A percentile compares a stretch with the other conserved stretches of the same genome.
Evolutionary conservation across 163 green algal species (phyloP).

Genomic region (Scenedesmus sp.): DNA sequence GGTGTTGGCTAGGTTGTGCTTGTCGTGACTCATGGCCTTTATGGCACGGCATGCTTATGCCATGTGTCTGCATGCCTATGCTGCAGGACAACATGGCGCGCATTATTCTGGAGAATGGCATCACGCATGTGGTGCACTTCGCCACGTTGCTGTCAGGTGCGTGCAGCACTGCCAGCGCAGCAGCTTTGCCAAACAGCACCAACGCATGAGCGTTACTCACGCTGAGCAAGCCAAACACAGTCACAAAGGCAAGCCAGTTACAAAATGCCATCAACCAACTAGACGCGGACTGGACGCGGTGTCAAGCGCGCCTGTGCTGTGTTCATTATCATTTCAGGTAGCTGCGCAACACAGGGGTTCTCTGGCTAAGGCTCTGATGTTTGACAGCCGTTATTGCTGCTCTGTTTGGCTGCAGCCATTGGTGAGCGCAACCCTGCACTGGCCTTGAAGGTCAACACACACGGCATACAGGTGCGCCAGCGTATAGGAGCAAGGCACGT

Average conservation of each 20-base stretch:
- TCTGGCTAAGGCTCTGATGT: neutral
- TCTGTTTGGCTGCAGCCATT: conserved; percentile 56
- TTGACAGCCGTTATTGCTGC: neutral
- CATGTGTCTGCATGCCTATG: neutral
- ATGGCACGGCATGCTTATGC: neutral
- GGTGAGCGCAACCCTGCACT: conserved; percentile 79
- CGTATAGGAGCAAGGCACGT: neutral
- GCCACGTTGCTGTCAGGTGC: conserved; percentile 74
- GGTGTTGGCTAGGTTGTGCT: neutral
- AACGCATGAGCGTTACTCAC: neutral
- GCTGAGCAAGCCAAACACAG: neutral
- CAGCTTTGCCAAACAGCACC: neutral
- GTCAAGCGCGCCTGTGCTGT: neutral
- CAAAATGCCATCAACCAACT: no score
- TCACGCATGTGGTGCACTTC: conserved; percentile 77
- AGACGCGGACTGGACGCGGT: no score
- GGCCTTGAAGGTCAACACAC: conserved; percentile 75
- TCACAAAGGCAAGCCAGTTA: no score
- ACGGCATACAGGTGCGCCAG: conserved; percentile 49
- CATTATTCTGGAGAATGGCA: conserved; percentile 74
- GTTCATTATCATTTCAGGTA: neutral
- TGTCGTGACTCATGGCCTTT: no score
- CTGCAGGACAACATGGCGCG: conserved; percentile 66
- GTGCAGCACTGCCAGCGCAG: neutral
- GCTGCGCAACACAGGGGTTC: neutral